These are phyloP conservation scores for Cystofilobasidium bisporidii DNA, from an alignment of 768 basidiomycete species.

Conservation along the genomic window DNA sequence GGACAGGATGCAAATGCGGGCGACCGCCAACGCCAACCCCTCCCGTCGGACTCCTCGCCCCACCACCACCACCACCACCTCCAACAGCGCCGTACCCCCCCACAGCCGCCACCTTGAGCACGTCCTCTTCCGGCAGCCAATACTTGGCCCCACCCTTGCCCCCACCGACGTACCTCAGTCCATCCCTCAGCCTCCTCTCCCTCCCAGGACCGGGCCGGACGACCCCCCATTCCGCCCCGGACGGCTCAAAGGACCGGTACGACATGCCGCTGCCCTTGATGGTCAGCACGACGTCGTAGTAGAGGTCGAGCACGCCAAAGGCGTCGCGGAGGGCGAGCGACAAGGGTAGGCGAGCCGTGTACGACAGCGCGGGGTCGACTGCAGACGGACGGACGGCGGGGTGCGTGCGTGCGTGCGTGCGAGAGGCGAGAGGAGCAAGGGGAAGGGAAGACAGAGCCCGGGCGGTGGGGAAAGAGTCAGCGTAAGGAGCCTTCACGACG, in stretches of 20 bases:
- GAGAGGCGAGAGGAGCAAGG: no score
- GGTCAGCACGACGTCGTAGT: constrained; percentile 73
- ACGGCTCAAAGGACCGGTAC: constrained; percentile 93
- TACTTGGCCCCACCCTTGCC: constrained; percentile 65
- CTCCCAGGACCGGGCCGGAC: constrained; percentile 55
- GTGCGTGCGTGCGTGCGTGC: no score
- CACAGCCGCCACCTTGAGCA: background rate
- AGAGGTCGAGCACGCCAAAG: constrained; percentile 73
- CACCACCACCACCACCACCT: constrained; percentile 21
- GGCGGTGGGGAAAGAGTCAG: no score
- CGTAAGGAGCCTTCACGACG: no score
- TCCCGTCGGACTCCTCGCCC: constrained; percentile 3
- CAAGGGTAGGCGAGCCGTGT: constrained; percentile 64
- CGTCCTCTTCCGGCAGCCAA: constrained; percentile 61
- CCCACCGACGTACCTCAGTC: constrained; percentile 81
- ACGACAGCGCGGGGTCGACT: constrained; percentile 19
- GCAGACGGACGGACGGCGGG: background rate
- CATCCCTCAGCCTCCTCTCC: constrained; percentile 78
- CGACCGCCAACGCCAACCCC: background rate
- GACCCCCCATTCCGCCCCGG: constrained; percentile 51
- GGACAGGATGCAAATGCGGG: no score
- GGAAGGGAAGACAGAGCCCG: background rate
- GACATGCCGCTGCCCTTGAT: constrained; percentile 82
- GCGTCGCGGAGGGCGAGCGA: constrained; percentile 79
- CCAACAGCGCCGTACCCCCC: background rate